phyloP scores from a whole-genome alignment of 2,329 filamentous ascomycete species.

The Ilyonectria destructans region DNA sequence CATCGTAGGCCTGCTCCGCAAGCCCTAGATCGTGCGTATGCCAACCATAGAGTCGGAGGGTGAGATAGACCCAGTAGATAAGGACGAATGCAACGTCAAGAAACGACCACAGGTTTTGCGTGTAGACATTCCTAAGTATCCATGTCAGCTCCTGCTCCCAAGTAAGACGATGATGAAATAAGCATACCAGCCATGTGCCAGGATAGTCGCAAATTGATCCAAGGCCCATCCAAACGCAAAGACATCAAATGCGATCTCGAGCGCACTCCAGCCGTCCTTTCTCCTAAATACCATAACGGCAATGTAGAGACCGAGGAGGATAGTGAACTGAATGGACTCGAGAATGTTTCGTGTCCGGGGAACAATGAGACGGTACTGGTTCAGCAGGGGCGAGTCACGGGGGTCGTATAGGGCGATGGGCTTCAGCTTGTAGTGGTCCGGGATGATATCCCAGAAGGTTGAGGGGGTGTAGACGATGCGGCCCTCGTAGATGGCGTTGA shows the following conservation, averaged over 20 bases:
- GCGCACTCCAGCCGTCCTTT: slow-evolving; percentile 67
- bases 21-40: slow-evolving; percentile 63
- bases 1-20: slow-evolving; percentile 80
- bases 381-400: slow-evolving; percentile 80
- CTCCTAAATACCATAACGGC: slow-evolving; percentile 80
- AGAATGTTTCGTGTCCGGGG: slow-evolving; percentile 84
- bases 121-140: slow-evolving; percentile 79
- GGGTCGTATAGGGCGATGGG: slow-evolving; percentile 88
- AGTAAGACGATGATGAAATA: neutral
- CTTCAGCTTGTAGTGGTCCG: slow-evolving; percentile 88
- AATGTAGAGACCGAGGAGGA: slow-evolving; percentile 80
- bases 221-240: slow-evolving; percentile 86
- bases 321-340: slow-evolving; percentile 81
- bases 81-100: slow-evolving; percentile 84
- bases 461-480: slow-evolving; percentile 87
- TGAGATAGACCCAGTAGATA: slow-evolving; percentile 80
- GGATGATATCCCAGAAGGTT: slow-evolving; percentile 86
- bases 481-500: slow-evolving; percentile 87
- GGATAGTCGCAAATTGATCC: slow-evolving; percentile 83
- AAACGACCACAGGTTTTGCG: slow-evolving; percentile 91
- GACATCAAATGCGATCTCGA: slow-evolving; percentile 79
- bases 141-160: slow-evolving; percentile 11
- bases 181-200: slow-evolving; percentile 78
- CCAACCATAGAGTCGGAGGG: slow-evolving; percentile 78
- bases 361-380: slow-evolving; percentile 89